Evolutionary conservation across 805 yeast genomes (phyloP).

Genomic region (Candida chilensis): DNA sequence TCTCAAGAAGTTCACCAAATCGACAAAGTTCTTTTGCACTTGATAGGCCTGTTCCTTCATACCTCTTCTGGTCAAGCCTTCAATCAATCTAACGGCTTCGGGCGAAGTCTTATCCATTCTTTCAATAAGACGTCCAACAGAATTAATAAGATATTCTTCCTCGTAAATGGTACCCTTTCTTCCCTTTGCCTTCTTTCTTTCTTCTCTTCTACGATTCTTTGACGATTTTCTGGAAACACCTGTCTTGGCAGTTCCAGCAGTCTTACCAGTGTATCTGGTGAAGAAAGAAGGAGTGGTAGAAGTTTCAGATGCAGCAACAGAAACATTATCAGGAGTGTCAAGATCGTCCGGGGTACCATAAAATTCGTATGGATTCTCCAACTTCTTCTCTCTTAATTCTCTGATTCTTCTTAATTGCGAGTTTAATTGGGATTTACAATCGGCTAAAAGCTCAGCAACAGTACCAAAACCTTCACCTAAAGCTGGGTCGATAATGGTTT

Average conservation of each 20-base stretch:
- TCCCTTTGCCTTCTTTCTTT: conserved; percentile 92
- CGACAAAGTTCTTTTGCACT: conserved; percentile 60
- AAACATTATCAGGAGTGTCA: conserved; percentile 87
- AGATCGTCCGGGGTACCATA: conserved; percentile 52
- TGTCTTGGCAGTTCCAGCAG: conserved; percentile 91
- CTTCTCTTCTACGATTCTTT: conserved; percentile 90
- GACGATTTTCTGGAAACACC: conserved; percentile 92
- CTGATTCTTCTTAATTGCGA: conserved; percentile 81
- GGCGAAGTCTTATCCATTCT: conserved; percentile 65
- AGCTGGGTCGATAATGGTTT: conserved; percentile 57
- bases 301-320: conserved; percentile 90
- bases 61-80: conserved; percentile 63
- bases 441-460: conserved; percentile 86
- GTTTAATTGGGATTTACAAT: conserved; percentile 75
- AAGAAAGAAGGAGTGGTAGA: conserved; percentile 89
- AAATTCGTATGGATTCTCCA: conserved; percentile 77
- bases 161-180: conserved; percentile 97
- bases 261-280: conserved; percentile 94
- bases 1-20: conserved; percentile 43
- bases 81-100: conserved; percentile 69
- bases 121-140: conserved; percentile 82
- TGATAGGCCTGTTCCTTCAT: conserved; percentile 77
- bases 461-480: conserved; percentile 83
- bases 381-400: conserved; percentile 77
- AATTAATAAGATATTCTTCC: conserved; percentile 86